Percentiles rank a stretch among this genome's conserved stretches.
Conservation (phyloP, 2,329 filamentous ascomycete genomes). For the Calonectria fujianensis region DNA sequence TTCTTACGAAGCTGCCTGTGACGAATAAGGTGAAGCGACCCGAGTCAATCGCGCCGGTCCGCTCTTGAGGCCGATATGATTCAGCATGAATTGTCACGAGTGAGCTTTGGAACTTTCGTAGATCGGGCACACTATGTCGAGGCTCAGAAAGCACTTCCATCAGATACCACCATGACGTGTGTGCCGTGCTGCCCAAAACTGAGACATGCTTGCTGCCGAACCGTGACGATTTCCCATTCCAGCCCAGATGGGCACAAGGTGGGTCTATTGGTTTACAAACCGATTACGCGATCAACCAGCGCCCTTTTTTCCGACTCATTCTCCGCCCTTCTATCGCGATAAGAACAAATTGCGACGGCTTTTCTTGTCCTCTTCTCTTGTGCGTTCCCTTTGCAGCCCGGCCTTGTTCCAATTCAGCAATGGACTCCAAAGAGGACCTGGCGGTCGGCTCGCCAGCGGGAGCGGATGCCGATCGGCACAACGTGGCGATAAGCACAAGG, state of each 20-base stretch:
- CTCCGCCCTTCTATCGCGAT: conserved; percentile 14
- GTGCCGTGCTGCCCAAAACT: background rate
- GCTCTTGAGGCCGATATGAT: background rate
- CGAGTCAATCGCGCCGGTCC: background rate
- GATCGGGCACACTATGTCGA: background rate
- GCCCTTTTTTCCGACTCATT: conserved; percentile 10
- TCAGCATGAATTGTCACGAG: background rate
- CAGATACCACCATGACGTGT: background rate
- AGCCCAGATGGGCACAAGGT: background rate
- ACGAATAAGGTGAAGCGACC: background rate
- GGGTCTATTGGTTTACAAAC: conserved; percentile 1
- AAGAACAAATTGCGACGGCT: background rate
- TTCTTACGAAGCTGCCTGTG: background rate
- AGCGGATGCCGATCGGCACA: background rate
- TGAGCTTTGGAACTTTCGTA: background rate
- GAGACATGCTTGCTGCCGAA: background rate
- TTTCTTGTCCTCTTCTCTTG: background rate
- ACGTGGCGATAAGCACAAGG: background rate
- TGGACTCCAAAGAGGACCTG: background rate
- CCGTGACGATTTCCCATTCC: background rate
- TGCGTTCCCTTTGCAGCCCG: background rate
- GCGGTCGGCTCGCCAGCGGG: background rate
- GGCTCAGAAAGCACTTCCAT: background rate
- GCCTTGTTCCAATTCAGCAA: background rate
- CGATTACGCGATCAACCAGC: conserved; percentile 12